phyloP scores from a whole-genome alignment of 805 yeast species.

The Candida ficus region DNA sequence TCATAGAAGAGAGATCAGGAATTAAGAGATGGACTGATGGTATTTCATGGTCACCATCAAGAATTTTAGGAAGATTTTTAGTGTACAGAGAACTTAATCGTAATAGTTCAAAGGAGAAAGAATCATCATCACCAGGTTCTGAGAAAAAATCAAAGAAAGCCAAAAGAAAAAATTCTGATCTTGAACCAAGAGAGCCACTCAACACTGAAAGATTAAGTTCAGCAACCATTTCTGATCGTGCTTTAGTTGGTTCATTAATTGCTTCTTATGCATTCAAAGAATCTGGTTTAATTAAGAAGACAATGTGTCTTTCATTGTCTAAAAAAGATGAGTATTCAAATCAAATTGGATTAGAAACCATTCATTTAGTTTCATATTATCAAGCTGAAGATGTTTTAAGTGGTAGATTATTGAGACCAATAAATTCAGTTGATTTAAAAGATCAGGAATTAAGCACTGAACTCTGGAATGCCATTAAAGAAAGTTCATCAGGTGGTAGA shows the following conservation, averaged over 20 bases:
- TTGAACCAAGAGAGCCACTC: too few relatives aligned
- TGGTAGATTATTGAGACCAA: slow-evolving; percentile 54
- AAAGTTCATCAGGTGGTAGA: slow-evolving; percentile 55
- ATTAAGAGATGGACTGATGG: slow-evolving; percentile 97
- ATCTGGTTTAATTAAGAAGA: slow-evolving; percentile 76
- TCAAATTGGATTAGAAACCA: slow-evolving; percentile 34
- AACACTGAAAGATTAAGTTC: background rate
- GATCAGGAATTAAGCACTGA: slow-evolving; percentile 42
- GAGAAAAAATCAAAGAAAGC: slow-evolving; percentile 17
- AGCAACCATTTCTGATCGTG: slow-evolving; percentile 23
- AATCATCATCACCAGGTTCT: too few relatives aligned
- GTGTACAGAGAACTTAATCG: slow-evolving; percentile 70
- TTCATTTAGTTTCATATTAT: slow-evolving; percentile 79
- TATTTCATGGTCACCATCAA: slow-evolving; percentile 87
- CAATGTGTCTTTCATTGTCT: slow-evolving; percentile 44
- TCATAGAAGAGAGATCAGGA: slow-evolving; percentile 75
- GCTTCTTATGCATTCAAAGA: slow-evolving; percentile 62
- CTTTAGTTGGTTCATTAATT: slow-evolving; percentile 51
- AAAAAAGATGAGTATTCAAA: slow-evolving; percentile 13
- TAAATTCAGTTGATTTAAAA: slow-evolving; percentile 44
- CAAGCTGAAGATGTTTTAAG: slow-evolving; percentile 65
- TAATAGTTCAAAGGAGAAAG: slow-evolving; percentile 31
- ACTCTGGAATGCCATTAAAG: slow-evolving; percentile 52
- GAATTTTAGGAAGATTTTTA: slow-evolving; percentile 80
- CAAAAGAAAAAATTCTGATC: slow-evolving; percentile 7